A percentile compares a stretch with the other conserved stretches of the same genome.
phyloP scores from a whole-genome alignment of 805 yeast genomes.

The Saccharomycopsis sp. region DNA sequence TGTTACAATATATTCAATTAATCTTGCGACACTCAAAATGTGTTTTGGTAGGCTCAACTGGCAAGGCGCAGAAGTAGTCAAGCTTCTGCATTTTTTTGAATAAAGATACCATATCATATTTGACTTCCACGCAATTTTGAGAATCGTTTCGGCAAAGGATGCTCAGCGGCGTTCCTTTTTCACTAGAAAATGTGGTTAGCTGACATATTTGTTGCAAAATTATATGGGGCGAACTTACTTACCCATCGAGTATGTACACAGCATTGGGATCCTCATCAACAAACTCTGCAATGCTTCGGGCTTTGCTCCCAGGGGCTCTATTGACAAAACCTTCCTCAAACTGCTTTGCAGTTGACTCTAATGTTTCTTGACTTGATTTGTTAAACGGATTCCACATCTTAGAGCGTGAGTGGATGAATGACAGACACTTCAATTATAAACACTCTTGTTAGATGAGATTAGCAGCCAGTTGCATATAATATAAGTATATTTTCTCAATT shows the following conservation, averaged over 20 bases:
- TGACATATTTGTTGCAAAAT: no score
- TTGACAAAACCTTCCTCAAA: conserved; percentile 12
- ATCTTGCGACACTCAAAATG: conserved; percentile 21
- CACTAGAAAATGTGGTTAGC: no score
- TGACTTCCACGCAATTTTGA: conserved; percentile 15
- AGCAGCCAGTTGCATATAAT: no score
- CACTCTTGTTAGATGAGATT: no score
- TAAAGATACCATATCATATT: conserved; percentile 19
- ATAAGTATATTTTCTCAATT: no score
- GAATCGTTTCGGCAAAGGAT: conserved; percentile 17
- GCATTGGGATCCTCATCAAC: conserved; percentile 16
- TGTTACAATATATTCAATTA: neutral
- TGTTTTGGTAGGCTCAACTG: conserved; percentile 15
- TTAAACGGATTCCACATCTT: conserved; percentile 20
- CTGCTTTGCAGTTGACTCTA: neutral
- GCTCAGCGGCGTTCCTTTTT: conserved; percentile 15
- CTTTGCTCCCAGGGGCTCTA: conserved; percentile 5
- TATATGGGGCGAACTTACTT: no score
- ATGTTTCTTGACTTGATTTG: neutral
- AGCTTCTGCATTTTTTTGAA: conserved; percentile 20
- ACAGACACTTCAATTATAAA: no score
- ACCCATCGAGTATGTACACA: conserved; percentile 20
- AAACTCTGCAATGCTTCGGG: conserved; percentile 11
- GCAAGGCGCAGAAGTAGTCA: conserved; percentile 20
- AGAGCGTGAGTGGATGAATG: no score